Base-by-base conservation (phyloP, 2,329 filamentous ascomycete genomes). In the Talaromyces verruculosus region DNA sequence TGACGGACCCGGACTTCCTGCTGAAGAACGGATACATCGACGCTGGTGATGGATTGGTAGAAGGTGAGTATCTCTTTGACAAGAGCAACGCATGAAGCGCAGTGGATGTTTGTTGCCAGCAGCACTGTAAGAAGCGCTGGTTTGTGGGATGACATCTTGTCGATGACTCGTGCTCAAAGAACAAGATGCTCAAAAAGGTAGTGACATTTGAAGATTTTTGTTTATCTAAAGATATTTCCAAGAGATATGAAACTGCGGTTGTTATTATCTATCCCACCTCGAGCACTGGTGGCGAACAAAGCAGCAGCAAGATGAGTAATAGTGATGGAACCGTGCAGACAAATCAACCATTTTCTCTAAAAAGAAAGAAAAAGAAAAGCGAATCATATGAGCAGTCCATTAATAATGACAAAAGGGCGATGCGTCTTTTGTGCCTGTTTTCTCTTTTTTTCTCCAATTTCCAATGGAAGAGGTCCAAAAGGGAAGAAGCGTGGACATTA, bases 91-190 rank as follows among this genome's bases (percentile, higher is more conserved):
- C 81, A 83, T 22, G 81, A 83, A 17, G 80, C 73, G 69, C 81
- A 83, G 70, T 83, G 81, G 45, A 83, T 77, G 67, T 83, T 83
- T 66, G 78, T 79, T 60, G 82, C 79, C 65, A 82, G 78, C 35
- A 83, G 77, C 25, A 77, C 72, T 19, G 76, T 75, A n/a, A 74
- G 75, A 60, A 61, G 51, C 2, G 25, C 8, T 58, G 59, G 33
- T 22, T 57, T 57, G 5, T 55, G 51, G 22, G 53, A 57, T 17
- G 30, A 1, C 53, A 57, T 57, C 11, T 57, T 25, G 53, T 37
- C 30, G 30, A 11, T 11, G 2, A 17, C 17, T 53, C 25, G 49
- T 33, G 7, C 11, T 45, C 13, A 43, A 43, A 25, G 15, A 22
- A 35, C 49, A 53, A 8, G 37, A 25, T 49, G 28, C 5, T 51